A percentile compares a stretch with the other conserved stretches of the same genome.
Conservation (phyloP, 2,329 filamentous ascomycete genomes). For the Alternaria ventricosa region DNA sequence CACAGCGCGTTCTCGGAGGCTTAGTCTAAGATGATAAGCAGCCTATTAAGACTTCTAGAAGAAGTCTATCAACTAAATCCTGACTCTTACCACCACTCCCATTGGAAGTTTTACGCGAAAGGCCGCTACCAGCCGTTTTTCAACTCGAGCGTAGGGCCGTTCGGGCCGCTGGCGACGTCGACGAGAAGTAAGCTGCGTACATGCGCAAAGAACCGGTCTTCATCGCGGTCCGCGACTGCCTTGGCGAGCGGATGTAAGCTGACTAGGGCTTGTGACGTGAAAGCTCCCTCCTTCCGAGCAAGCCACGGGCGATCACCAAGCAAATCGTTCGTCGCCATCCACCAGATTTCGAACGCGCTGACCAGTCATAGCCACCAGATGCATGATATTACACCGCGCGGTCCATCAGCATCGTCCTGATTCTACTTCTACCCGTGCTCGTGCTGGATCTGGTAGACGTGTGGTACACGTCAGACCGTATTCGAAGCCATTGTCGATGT, state of each 20-base stretch:
- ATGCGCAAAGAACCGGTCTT: slow-evolving; percentile 1
- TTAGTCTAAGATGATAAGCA: slow-evolving; percentile 3
- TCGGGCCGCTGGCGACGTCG: slow-evolving; percentile 6
- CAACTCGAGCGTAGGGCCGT: background rate
- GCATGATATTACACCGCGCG: background rate
- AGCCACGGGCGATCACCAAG: background rate
- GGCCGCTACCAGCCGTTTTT: slow-evolving; percentile 1
- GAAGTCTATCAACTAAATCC: background rate
- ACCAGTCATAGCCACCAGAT: slow-evolving; percentile 2
- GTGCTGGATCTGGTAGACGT: background rate
- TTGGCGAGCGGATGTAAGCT: slow-evolving; percentile 18
- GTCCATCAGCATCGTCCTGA: background rate
- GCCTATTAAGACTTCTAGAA: slow-evolving; percentile 1
- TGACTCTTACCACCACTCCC: background rate
- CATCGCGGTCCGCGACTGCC: slow-evolving; percentile 6
- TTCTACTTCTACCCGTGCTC: background rate
- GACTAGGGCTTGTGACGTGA: slow-evolving; percentile 14
- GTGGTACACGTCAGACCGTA: slow-evolving; percentile 11
- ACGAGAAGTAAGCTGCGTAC: background rate
- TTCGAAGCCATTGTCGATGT: background rate
- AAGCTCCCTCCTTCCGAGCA: background rate
- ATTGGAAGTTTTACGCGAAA: background rate
- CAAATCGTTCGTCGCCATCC: slow-evolving; percentile 1
- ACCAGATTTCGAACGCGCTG: background rate
- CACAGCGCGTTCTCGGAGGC: background rate